Base-by-base conservation (phyloP, 805 yeast genomes). In the Starmerella roubikii region DNA sequence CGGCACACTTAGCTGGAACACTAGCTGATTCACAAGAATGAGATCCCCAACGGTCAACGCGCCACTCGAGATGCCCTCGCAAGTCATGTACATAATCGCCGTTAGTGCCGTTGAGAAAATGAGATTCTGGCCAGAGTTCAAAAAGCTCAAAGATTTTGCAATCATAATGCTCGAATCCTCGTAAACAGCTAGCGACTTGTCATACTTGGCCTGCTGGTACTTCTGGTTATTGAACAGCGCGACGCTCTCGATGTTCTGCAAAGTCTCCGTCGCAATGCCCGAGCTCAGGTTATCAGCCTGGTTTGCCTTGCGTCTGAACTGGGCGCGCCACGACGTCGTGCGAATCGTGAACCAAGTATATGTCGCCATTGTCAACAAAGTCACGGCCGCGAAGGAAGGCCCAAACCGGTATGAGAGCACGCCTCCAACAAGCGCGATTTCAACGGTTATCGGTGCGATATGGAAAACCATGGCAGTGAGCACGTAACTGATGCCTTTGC, bases 11-110 rank as follows among this genome's bases (percentile, higher is more conserved):
- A 91, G 68, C 64, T 91, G 98, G 67, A 91, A 91, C 13, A 91
- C 97, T 40, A 91, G 69, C 62, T 91, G 98, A 60, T 91, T 91
- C 48, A 91, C 88, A 44, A 91, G 66, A 17, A 91, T 97, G 54
- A 91, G 66, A 56, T 91, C 98, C 49, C 98, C 98, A 17, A 91
- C 96, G 1, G 93, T 78, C 39, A 91, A 64, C 0, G 72, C 59
- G 0, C 94, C 94, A 3, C 71, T 59, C 12, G 84, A 75, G n/a
- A 91, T 91, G 21, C 97, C 97, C 39, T 76, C 74, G 52, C 94
- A 83, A 13, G 95, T 96, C 93, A 91, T 78, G 58, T 82, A 91
- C 98, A 91, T 91, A 93, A 91, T 91, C 2, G 77, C 81, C 1
- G 98, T 91, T 46, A 91, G 64, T 1, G 98, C 97, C 30, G 81